Percentiles rank a stretch among this genome's conserved stretches.
Conservation (phyloP, 495 filamentous ascomycete genomes). For the Hyaloscypha variabilis region DNA sequence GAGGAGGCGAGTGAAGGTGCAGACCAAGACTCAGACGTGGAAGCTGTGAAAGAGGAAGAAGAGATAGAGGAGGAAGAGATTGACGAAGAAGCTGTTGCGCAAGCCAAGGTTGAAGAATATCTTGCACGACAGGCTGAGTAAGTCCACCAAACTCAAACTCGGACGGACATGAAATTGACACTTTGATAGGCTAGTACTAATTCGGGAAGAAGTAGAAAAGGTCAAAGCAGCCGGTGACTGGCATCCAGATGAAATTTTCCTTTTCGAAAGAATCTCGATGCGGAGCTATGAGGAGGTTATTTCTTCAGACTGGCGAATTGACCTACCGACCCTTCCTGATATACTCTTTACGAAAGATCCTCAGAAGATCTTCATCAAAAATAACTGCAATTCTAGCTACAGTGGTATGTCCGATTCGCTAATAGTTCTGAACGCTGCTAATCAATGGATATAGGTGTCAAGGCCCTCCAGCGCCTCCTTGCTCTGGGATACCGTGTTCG, state of each 20-base stretch:
- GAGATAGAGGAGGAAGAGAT: background rate
- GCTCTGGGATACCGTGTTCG: slow-evolving; percentile 24
- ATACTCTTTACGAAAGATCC: slow-evolving; percentile 54
- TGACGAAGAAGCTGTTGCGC: slow-evolving; percentile 19
- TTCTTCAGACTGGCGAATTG: slow-evolving; percentile 55
- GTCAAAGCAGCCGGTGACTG: slow-evolving; percentile 39
- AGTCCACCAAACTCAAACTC: background rate
- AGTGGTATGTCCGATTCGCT: slow-evolving; percentile 22
- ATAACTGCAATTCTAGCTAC: slow-evolving; percentile 18
- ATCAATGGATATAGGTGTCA: slow-evolving; percentile 21
- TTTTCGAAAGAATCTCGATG: slow-evolving; percentile 58
- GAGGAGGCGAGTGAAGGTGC: slow-evolving; percentile 17
- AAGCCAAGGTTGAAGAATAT: slow-evolving; percentile 30
- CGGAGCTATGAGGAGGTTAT: slow-evolving; percentile 64
- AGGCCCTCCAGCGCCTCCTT: slow-evolving; percentile 27
- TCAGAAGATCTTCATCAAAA: slow-evolving; percentile 49
- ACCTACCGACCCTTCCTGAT: slow-evolving; percentile 63
- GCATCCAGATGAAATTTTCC: slow-evolving; percentile 52
- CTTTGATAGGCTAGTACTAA: slow-evolving; percentile 6
- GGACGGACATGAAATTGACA: too few species aligned
- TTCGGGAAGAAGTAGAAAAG: slow-evolving; percentile 20
- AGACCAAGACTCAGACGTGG: background rate
- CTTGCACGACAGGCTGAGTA: slow-evolving; percentile 34
- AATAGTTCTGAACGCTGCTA: background rate
- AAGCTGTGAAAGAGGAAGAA: slow-evolving; percentile 21